Evolutionary conservation across 2,329 filamentous ascomycete species (phyloP).

Genomic region (Trichophyton benhamiae): DNA sequence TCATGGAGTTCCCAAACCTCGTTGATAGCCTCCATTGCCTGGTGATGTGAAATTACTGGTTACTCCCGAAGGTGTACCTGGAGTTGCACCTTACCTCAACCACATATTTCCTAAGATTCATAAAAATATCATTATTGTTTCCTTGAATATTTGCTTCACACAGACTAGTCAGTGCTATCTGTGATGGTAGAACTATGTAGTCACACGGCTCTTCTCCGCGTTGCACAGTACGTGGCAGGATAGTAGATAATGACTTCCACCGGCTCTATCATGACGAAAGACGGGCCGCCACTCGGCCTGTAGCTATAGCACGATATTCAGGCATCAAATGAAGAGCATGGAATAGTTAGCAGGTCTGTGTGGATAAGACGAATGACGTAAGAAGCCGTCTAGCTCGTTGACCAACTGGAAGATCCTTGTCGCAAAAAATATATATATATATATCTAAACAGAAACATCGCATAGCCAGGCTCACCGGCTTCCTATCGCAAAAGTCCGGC

Average conservation of each 20-base stretch:
- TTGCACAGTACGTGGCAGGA: neutral
- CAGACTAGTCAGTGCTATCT: neutral
- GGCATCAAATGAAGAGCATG: neutral
- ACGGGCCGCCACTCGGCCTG: constrained; percentile 8
- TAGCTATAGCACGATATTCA: neutral
- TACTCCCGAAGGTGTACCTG: neutral
- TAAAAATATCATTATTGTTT: neutral
- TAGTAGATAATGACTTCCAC: constrained; percentile 11
- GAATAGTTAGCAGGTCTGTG: neutral
- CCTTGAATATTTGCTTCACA: neutral
- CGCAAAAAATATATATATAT: neutral
- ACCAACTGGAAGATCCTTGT: neutral
- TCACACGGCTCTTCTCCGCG: constrained; percentile 11
- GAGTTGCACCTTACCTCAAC: too few relatives aligned
- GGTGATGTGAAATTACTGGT: too few relatives aligned
- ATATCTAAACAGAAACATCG: neutral
- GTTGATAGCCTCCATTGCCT: neutral
- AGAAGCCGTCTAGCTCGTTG: neutral
- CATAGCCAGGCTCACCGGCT: neutral
- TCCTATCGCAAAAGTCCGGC: constrained; percentile 8
- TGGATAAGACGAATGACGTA: constrained; percentile 1
- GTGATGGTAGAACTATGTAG: constrained; percentile 1
- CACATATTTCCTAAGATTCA: neutral
- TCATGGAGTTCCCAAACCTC: constrained; percentile 34
- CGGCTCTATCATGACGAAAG: constrained; percentile 9